These are phyloP conservation scores for Monosporozyma servazzii DNA, from an alignment of 805 yeast species.

Conservation along the genomic window DNA sequence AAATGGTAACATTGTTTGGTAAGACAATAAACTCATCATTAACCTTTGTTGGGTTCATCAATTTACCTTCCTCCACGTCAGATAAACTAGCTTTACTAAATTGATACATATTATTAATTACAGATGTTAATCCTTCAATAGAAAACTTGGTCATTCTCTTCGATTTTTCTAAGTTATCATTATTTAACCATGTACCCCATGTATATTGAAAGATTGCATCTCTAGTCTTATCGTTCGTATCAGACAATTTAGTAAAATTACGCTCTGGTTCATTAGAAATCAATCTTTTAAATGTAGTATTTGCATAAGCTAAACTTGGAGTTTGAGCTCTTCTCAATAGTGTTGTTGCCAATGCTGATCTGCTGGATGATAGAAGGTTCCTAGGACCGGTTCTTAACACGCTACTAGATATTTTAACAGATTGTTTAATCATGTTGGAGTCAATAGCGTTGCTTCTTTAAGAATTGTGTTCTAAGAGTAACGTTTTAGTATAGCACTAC, in stretches of 20 bases:
- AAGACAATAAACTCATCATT: constrained; percentile 36
- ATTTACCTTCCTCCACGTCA: constrained; percentile 13
- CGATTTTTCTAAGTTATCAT: constrained; percentile 65
- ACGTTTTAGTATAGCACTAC: too few relatives aligned
- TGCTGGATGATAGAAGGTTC: neutral
- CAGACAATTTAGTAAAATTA: constrained; percentile 44
- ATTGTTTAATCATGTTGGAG: neutral
- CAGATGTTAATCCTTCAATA: constrained; percentile 58
- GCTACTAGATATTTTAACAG: neutral
- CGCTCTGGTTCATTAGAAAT: constrained; percentile 29
- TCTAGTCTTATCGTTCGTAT: constrained; percentile 58
- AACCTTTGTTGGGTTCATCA: constrained; percentile 29
- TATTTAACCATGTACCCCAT: constrained; percentile 91
- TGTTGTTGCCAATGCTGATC: neutral
- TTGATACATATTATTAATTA: constrained; percentile 38
- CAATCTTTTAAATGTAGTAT: constrained; percentile 12
- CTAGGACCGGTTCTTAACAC: neutral
- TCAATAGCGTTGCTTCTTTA: neutral
- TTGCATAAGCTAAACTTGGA: neutral
- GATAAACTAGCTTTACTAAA: constrained; percentile 31
- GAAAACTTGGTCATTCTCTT: constrained; percentile 76
- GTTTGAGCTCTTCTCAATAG: neutral
- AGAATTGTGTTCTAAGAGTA: too few relatives aligned
- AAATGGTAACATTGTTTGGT: constrained; percentile 39
- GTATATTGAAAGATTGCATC: constrained; percentile 73